Evolutionary conservation across 495 filamentous ascomycete species (phyloP).

Genomic region (Bathelium albidoporum): DNA sequence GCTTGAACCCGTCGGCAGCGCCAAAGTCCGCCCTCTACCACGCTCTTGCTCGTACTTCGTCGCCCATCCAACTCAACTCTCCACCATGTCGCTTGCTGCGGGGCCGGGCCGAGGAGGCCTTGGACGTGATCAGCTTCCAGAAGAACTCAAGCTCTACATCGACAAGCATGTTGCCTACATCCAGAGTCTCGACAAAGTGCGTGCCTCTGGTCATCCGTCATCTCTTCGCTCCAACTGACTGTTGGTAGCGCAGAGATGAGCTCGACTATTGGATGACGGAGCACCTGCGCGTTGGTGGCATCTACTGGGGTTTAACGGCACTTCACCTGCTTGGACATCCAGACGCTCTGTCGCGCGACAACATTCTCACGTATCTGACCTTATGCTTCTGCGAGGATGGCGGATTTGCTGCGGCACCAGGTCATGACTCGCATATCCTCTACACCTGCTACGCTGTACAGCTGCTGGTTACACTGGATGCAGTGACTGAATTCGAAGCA

Average conservation of each 20-base stretch:
- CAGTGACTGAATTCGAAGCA: constrained; percentile 67
- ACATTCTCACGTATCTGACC: constrained; percentile 82
- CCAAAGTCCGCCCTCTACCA: not conserved
- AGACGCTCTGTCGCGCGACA: constrained; percentile 65
- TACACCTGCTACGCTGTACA: constrained; percentile 91
- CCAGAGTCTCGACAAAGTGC: constrained; percentile 77
- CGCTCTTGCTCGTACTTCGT: not conserved
- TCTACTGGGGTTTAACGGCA: constrained; percentile 92
- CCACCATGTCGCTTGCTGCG: constrained; percentile 51
- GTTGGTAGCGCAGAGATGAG: constrained; percentile 66
- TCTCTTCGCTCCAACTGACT: constrained; percentile 23
- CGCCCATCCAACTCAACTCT: not conserved
- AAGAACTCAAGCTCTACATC: constrained; percentile 53
- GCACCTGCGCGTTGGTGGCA: constrained; percentile 84
- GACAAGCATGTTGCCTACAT: constrained; percentile 88
- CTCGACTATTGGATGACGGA: constrained; percentile 96
- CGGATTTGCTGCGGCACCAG: constrained; percentile 87
- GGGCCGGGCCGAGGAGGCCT: constrained; percentile 48
- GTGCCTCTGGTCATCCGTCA: constrained; percentile 23
- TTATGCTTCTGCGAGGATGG: constrained; percentile 80
- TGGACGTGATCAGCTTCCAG: constrained; percentile 35
- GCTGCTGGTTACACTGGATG: constrained; percentile 75
- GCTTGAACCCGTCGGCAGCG: not conserved
- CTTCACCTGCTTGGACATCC: constrained; percentile 75
- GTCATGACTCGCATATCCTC: constrained; percentile 90